Percentiles rank a stretch among this genome's conserved stretches.
Evolutionary conservation across 768 basidiomycete genomes (phyloP).

Genomic region (Clathrus columnatus): DNA sequence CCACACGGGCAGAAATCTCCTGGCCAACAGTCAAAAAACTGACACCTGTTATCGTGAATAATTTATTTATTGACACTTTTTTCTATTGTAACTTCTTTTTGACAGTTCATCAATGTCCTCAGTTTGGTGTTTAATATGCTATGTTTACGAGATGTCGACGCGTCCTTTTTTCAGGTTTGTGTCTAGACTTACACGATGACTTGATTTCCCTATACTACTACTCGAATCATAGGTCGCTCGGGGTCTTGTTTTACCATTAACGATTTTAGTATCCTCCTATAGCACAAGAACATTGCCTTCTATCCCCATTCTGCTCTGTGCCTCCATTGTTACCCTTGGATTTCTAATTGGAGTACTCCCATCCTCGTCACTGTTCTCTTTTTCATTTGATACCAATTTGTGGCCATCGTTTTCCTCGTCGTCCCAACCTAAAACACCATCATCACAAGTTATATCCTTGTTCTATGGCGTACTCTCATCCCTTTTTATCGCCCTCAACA

Average conservation of each 20-base stretch:
- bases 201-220: background rate
- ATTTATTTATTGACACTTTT: background rate
- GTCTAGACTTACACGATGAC: background rate
- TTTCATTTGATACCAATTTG: conserved; percentile 32
- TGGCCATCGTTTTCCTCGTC: conserved; percentile 31
- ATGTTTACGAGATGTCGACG: conserved; percentile 70
- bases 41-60: conserved; percentile 42
- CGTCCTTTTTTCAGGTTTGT: conserved; percentile 69
- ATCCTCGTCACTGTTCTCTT: conserved; percentile 3
- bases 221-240: conserved; percentile 55
- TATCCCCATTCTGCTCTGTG: conserved; percentile 45
- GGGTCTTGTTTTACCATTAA: conserved; percentile 75
- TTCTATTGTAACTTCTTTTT: background rate
- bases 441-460: conserved; percentile 35
- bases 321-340: conserved; percentile 57
- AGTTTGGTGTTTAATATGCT: conserved; percentile 75
- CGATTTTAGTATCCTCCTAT: conserved; percentile 62
- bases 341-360: conserved; percentile 73
- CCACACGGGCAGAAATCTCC: conserved; percentile 21
- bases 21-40: conserved; percentile 53
- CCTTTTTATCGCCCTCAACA: conserved; percentile 66
- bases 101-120: conserved; percentile 48
- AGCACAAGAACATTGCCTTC: conserved; percentile 49
- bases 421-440: conserved; percentile 15
- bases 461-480: conserved; percentile 66